Percentiles rank a stretch among this genome's conserved stretches.
phyloP scores from a whole-genome alignment of 2,329 filamentous ascomycete species.

The Xylariaceae sp. region DNA sequence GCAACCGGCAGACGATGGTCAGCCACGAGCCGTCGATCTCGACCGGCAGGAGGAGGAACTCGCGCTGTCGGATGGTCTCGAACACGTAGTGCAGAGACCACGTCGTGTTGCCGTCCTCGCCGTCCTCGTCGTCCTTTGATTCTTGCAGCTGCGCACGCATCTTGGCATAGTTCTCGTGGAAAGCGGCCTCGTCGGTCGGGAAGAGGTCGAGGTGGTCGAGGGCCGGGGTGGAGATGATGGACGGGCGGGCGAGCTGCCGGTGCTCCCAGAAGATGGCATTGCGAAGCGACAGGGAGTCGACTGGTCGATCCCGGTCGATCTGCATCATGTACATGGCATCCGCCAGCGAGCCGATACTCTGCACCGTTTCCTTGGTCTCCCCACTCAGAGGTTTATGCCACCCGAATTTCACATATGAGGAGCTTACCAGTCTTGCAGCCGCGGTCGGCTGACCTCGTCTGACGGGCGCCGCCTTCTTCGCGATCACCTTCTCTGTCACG shows the following conservation, averaged over 20 bases:
- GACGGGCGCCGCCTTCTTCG: conserved; percentile 2
- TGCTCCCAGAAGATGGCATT: conserved; percentile 26
- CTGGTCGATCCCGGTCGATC: conserved; percentile 10
- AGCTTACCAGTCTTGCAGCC: conserved; percentile 19
- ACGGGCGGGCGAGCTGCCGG: conserved; percentile 11
- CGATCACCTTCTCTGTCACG: not conserved
- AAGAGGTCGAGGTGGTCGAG: conserved; percentile 21
- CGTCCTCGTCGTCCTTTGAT: not conserved
- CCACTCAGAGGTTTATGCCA: conserved; percentile 19
- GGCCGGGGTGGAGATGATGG: conserved; percentile 19
- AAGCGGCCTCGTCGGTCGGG: conserved; percentile 1
- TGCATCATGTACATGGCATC: conserved; percentile 22
- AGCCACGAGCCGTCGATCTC: conserved; percentile 17
- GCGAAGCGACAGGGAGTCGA: conserved; percentile 14
- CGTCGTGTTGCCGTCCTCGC: not conserved
- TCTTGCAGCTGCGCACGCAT: conserved; percentile 2
- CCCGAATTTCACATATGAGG: conserved; percentile 18
- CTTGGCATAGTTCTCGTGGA: conserved; percentile 7
- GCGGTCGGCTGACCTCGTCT: conserved; percentile 16
- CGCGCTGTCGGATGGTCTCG: conserved; percentile 15
- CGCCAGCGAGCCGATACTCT: conserved; percentile 8
- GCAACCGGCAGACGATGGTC: conserved; percentile 12
- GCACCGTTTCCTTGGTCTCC: conserved; percentile 13
- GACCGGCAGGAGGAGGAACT: conserved; percentile 22
- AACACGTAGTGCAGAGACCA: conserved; percentile 20